Base-by-base conservation (phyloP, 1,284 basidiomycete genomes). In the Cutaneotrichosporon cavernicola region DNA sequence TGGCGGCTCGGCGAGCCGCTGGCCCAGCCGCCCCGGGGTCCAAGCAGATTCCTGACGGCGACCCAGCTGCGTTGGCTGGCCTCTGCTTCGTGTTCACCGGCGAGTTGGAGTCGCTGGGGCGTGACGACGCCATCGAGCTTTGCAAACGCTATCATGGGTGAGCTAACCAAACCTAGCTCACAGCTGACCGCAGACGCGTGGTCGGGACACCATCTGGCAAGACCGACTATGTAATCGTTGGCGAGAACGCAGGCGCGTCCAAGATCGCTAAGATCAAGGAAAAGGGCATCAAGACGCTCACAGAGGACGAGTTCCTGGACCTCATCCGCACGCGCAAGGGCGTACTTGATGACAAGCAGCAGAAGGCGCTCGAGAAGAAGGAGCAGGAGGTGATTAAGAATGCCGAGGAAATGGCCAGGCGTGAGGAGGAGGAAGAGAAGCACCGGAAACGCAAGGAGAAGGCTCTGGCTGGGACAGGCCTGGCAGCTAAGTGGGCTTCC, bases 61-160 rank as follows among this genome's bases (percentile, higher is more conserved):
- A 86, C 58, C 88, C 88, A 0, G 89, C 95, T 72, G 93, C 91
- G 76, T 84, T 99, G 2, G 86, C 88, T 0, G 95, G 95, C 0
- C 83, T 99, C 30, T 86, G 92, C 0, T 90, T 99, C 71, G 97
- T 99, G 30, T 99, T 99, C 71, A 97, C 94, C 0, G 97, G 96
- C 13, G 95, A 99, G 73, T 82, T 99, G 55, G 86, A 85, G 53
- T 90, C 89, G 63, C 87, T 99, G 64, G 88, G 90, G 2, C 86
- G 96, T 38, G 93, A 98, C 7, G 93, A 97, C 72, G 90, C 92
- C 0, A 76, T 85, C 46, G 91, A 96, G 69, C 81, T 97, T 2
- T 95, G 90, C 0, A 98, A 98, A 80, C 90, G 94, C 6, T 95
- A 89, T 76, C 92, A 93, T 69, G 96, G 88, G 91, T 92, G 63